A percentile compares a stretch with the other conserved stretches of the same genome.
These are phyloP conservation scores for Solanum rostratum DNA, from an alignment of 257 asterid species.

Conservation along the genomic window DNA sequence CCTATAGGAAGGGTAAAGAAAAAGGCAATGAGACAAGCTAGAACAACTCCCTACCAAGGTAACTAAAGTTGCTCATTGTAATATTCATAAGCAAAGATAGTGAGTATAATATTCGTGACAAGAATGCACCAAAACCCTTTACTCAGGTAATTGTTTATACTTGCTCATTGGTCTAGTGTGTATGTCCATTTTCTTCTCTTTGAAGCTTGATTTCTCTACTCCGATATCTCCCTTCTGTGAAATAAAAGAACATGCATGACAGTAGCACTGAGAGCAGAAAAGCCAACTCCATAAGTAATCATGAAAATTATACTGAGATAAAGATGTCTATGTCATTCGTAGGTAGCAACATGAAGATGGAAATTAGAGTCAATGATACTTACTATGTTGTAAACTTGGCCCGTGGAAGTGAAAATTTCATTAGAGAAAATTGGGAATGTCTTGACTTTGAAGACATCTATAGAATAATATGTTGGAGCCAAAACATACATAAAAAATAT, in stretches of 20 bases:
- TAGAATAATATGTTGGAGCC: slow-evolving; percentile 73
- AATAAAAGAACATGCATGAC: slow-evolving; percentile 63
- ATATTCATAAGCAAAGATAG: slow-evolving; percentile 68
- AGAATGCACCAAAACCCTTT: slow-evolving; percentile 97
- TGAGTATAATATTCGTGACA: slow-evolving; percentile 42
- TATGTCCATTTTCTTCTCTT: slow-evolving; percentile 54
- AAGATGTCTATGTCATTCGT: slow-evolving; percentile 49
- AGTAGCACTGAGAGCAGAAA: slow-evolving; percentile 72
- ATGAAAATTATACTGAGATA: slow-evolving; percentile 79
- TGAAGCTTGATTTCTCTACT: slow-evolving; percentile 70
- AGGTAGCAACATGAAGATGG: slow-evolving; percentile 56
- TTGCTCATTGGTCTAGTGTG: slow-evolving; percentile 75
- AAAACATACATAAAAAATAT: slow-evolving; percentile 61
- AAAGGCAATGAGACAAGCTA: slow-evolving; percentile 69
- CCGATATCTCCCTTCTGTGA: slow-evolving; percentile 98
- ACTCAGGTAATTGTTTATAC: slow-evolving; percentile 81
- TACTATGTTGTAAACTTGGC: slow-evolving; percentile 59
- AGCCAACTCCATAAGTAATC: slow-evolving; percentile 76
- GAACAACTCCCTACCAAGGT: slow-evolving; percentile 92
- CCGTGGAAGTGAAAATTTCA: slow-evolving; percentile 42
- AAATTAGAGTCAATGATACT: slow-evolving; percentile 58
- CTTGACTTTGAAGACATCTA: slow-evolving; percentile 53
- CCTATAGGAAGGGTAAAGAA: slow-evolving; percentile 90
- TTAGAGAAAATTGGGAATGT: slow-evolving; percentile 70
- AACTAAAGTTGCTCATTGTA: slow-evolving; percentile 82